phyloP scores from a whole-genome alignment of 345 rosid species.

The Murraya paniculata region DNA sequence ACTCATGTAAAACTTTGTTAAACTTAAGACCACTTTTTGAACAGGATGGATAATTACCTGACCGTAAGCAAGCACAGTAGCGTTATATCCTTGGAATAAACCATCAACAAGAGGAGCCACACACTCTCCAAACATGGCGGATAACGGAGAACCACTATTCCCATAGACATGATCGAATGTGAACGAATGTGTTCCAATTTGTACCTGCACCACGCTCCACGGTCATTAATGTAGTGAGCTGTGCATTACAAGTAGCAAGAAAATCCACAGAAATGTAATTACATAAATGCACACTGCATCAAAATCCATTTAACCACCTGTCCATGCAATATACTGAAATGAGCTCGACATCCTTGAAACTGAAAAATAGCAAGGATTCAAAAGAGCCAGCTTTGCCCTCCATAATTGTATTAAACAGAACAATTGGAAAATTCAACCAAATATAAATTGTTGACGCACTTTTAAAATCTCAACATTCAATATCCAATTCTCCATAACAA shows the following conservation, averaged over 20 bases:
- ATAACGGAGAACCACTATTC: constrained; percentile 50
- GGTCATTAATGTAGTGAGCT: constrained; percentile 3
- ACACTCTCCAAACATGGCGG: constrained; percentile 69
- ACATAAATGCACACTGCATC: background rate
- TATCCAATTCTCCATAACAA: background rate
- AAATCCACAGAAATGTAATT: background rate
- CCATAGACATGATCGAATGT: constrained; percentile 87
- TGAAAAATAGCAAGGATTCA: background rate
- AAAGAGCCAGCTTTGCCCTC: background rate
- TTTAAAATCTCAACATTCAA: background rate
- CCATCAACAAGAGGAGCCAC: constrained; percentile 72
- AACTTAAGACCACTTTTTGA: background rate
- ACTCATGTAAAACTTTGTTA: background rate
- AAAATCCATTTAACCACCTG: background rate
- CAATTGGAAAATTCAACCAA: background rate
- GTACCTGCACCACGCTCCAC: constrained; percentile 48
- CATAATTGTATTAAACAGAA: background rate
- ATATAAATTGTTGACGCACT: background rate
- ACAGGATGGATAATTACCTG: constrained; percentile 47
- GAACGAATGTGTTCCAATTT: constrained; percentile 73
- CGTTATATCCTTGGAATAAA: constrained; percentile 78
- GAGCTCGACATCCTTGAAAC: background rate
- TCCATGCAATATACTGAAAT: background rate
- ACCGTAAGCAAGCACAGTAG: constrained; percentile 85
- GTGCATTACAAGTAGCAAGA: background rate